These are phyloP conservation scores for Acrodontium crateriforme DNA, from an alignment of 2,329 filamentous ascomycete genomes.

Conservation along the genomic window DNA sequence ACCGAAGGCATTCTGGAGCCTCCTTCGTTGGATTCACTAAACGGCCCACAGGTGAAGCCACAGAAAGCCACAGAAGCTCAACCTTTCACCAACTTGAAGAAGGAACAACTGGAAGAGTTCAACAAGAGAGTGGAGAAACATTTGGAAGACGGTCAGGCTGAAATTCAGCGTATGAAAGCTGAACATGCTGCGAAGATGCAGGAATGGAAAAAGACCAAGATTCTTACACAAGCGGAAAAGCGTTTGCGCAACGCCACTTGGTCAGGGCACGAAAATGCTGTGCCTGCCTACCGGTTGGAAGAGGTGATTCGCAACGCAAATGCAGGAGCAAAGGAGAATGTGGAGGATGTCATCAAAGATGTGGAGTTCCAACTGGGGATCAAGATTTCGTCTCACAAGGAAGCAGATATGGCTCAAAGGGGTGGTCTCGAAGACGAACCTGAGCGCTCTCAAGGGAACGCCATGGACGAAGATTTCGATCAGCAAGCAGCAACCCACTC, in stretches of 20 bases:
- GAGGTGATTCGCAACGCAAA: slow-evolving; percentile 32
- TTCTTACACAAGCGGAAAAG: slow-evolving; percentile 61
- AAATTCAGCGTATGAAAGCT: slow-evolving; percentile 73
- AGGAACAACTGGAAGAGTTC: slow-evolving; percentile 72
- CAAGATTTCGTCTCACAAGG: slow-evolving; percentile 35
- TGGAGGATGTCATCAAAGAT: slow-evolving; percentile 61
- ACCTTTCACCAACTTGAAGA: slow-evolving; percentile 53
- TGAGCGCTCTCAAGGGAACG: slow-evolving; percentile 5
- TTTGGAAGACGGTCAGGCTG: slow-evolving; percentile 57
- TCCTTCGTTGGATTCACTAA: slow-evolving; percentile 22
- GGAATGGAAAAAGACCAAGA: slow-evolving; percentile 55
- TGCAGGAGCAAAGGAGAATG: slow-evolving; percentile 31
- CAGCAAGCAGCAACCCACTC: background rate
- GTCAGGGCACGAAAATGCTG: slow-evolving; percentile 20
- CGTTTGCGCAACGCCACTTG: slow-evolving; percentile 55
- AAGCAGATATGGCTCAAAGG: slow-evolving; percentile 18
- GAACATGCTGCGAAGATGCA: slow-evolving; percentile 65
- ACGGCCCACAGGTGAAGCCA: slow-evolving; percentile 1
- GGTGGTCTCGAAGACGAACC: slow-evolving; percentile 22
- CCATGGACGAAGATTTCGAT: slow-evolving; percentile 4
- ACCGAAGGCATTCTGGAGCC: slow-evolving; percentile 76
- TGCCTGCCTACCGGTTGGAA: slow-evolving; percentile 30
- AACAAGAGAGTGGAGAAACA: slow-evolving; percentile 61
- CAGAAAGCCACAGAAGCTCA: slow-evolving; percentile 27
- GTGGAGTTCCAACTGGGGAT: slow-evolving; percentile 60